Evolutionary conservation across 1,284 basidiomycete genomes (phyloP), one percentile per base, ranked within the genome.

Genomic region (Cutaneotrichosporon cutaneum): DNA sequence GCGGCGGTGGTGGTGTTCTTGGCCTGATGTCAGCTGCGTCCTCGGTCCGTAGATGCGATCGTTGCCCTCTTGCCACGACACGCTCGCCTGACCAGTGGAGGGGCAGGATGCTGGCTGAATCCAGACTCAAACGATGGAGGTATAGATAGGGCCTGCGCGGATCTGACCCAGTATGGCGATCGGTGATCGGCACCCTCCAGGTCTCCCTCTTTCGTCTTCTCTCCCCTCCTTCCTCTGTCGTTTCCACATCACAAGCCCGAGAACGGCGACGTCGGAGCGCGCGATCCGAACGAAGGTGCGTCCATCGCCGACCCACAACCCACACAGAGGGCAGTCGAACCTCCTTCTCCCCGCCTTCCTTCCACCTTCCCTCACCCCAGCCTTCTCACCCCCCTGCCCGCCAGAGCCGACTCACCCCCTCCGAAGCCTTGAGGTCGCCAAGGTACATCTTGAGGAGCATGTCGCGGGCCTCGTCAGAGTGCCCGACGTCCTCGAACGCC

Each of bases 401-500:
- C n/a, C 18, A 18, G 22, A 44, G 16, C 27, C 18, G n/a, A 57
- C 56, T 42, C 36, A 59, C 44, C 77, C 78, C 64, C 57, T 81
- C 81, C 62, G 72, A 83, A 70, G 87, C 83, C 74, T 90, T 88
- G 67, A 94, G 90, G 10, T 89, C 85, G 56, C 92, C 92, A 56
- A 94, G 82, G 58, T 85, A 80, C 86, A 94, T 84, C 72, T 81
- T 85, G 64, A 86, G 85, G 61, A 99, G 85, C 66, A 96, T 85
- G n/a, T 84, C 88, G 63, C 95, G 88, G 18, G 95, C 96, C 81
- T 99, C 96, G 75, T 99, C 96, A 18, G 94, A 98, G 85, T 99
- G 95, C 50, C 96, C 95, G 54, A 99, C 94, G 79, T 99, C 96
- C 82, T 99, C 96, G 75, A 99, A 99, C 13, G 95, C 93, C 78